Evolutionary conservation across 2,329 filamentous ascomycete genomes (phyloP).

Genomic region (Fusarium sp.): DNA sequence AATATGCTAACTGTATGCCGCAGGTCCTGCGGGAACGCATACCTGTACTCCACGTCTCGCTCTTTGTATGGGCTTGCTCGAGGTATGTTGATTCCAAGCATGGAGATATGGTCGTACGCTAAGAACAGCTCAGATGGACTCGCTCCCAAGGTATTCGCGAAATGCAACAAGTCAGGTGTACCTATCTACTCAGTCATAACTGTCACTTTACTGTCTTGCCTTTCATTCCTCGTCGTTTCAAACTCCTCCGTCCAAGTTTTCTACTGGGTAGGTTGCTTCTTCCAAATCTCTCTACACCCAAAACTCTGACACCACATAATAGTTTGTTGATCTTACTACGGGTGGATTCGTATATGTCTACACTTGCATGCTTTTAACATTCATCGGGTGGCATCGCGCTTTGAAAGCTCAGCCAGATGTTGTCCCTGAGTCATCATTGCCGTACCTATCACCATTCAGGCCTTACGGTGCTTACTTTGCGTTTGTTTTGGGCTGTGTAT

Average conservation of each 20-base stretch:
- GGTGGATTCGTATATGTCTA: not conserved
- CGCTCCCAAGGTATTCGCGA: not conserved
- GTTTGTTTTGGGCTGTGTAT: not conserved
- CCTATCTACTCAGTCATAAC: not conserved
- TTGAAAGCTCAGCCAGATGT: not conserved
- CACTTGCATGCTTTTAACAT: not conserved
- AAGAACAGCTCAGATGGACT: not conserved
- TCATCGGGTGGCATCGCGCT: not conserved
- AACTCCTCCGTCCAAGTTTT: not conserved
- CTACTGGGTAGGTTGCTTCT: not conserved
- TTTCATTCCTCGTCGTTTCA: not conserved
- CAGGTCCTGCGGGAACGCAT: not conserved
- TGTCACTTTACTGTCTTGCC: not conserved
- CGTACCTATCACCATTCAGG: not conserved
- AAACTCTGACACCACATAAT: accelerated
- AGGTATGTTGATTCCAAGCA: not conserved
- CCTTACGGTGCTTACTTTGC: not conserved
- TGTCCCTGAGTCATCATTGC: not conserved
- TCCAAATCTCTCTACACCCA: too few species aligned
- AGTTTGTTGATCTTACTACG: not conserved
- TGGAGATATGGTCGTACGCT: accelerated
- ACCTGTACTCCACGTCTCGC: not conserved
- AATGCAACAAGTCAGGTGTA: not conserved
- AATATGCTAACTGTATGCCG: not conserved
- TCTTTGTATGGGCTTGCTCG: not conserved